These are phyloP conservation scores for Diaporthe vaccinii DNA, from an alignment of 2,329 filamentous ascomycete species.

Conservation along the genomic window DNA sequence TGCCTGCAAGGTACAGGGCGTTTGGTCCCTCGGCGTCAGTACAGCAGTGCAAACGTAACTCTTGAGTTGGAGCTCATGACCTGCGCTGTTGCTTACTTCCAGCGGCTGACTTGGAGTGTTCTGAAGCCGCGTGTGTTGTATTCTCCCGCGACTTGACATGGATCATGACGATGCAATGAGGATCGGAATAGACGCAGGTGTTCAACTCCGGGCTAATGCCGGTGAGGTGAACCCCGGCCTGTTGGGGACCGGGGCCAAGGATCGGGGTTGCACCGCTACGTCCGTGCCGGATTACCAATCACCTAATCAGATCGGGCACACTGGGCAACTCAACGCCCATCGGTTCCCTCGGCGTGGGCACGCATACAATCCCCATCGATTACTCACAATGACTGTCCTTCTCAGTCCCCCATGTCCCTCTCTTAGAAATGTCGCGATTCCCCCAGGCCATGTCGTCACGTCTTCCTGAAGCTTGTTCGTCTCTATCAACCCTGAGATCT, in stretches of 20 bases:
- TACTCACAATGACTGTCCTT: constrained; percentile 13
- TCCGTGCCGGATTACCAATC: constrained; percentile 35
- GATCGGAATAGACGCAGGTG: background rate
- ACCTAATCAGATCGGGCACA: background rate
- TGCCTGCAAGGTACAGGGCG: background rate
- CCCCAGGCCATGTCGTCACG: background rate
- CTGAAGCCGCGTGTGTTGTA: background rate
- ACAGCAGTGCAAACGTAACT: background rate
- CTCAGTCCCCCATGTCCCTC: background rate
- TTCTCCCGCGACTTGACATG: background rate
- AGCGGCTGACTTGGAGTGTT: background rate
- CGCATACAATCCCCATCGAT: background rate
- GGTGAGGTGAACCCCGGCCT: background rate
- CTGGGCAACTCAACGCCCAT: background rate
- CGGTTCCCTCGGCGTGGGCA: constrained; percentile 12
- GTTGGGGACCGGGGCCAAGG: background rate
- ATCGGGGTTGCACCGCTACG: background rate
- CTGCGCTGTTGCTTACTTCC: background rate
- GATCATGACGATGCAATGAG: background rate
- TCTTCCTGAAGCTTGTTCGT: background rate
- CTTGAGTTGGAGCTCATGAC: background rate
- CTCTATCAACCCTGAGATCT: background rate
- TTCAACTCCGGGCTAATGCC: background rate
- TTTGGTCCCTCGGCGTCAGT: background rate
- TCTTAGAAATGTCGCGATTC: background rate